Base-by-base conservation (phyloP, 495 filamentous ascomycete species). In the Hypoxylon lenormandii region DNA sequence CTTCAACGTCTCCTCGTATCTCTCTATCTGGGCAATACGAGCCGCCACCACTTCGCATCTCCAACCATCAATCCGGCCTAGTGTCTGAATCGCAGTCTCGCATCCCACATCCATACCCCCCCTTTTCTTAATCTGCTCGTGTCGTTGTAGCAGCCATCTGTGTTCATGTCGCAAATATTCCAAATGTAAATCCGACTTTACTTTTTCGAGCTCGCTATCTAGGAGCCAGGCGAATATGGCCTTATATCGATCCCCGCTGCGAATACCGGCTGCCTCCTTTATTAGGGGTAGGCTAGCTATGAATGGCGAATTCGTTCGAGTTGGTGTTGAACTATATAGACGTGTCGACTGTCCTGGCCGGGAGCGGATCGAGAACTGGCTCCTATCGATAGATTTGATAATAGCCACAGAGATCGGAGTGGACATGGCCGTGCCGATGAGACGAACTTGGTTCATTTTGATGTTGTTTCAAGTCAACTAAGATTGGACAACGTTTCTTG, bases 211-310 rank as follows among this genome's bases (percentile, higher is more conserved):
- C 30, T 38, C 40, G 8, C n/a, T 1, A 30, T 64, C 51, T 13
- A 64, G 43, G 38, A 19, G 36, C 12, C 12, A 5, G n/a, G 7
- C 18, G 26, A 55, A 64, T 5, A 19, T 0, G 50, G 40, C 22
- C 26, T 64, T 64, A 5, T 64, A 51, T 28, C 50, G 47, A 0
- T 36, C n/a, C 21, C 55, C 43, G 19, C 26, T n/a, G 21, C 19
- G 30, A 30, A 64, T 28, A 19, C 3, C 15, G 11, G 30, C 19
- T 49, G n/a, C 33, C 0, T 51, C 11, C 10, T 51, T n/a, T 42
- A 43, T 22, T n/a, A 36, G 12, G 7, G 13, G 12, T 1, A 10
- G 45, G n/a, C 18, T 23, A 4, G 4, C 4, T 13, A 16, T 4
- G 2, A 19, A 21, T 49, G 16, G 18, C 21, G 46, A 22, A 4